Percentiles rank a stretch among this genome's conserved stretches.
Evolutionary conservation across 208 protist genomes (phyloP).

Genomic region (Naegleria lovaniensis): DNA sequence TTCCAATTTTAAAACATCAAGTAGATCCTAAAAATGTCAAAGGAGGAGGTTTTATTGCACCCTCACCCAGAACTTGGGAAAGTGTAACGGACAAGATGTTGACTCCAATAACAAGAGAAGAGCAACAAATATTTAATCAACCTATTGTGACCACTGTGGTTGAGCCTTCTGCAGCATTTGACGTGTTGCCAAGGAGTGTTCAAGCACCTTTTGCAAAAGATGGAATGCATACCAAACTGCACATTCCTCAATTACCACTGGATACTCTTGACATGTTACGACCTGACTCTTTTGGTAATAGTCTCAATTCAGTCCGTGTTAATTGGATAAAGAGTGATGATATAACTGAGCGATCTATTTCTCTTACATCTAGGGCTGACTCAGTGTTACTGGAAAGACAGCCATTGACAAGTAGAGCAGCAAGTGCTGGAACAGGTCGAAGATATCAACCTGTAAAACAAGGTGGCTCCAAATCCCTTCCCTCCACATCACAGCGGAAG

Average conservation of each 20-base stretch:
- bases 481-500: not conserved
- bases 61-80: too few species aligned
- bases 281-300: not conserved
- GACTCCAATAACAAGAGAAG: not conserved
- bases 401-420: not conserved
- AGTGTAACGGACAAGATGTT: not conserved
- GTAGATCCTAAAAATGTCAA: not conserved
- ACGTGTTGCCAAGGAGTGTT: not conserved
- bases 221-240: not conserved
- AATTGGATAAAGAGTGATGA: not conserved
- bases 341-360: not conserved
- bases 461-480: not conserved
- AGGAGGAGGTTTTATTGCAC: not conserved
- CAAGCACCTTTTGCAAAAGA: not conserved
- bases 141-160: not conserved
- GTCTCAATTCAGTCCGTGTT: not conserved
- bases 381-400: not conserved
- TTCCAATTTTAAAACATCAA: not conserved
- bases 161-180: not conserved
- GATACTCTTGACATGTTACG: not conserved
- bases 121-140: not conserved
- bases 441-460: not conserved
- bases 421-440: not conserved
- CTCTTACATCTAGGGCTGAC: not conserved
- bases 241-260: not conserved